Evolutionary conservation across 176 grass and related monocot genomes (phyloP).

Genomic region (Urochloa ruziziensis): DNA sequence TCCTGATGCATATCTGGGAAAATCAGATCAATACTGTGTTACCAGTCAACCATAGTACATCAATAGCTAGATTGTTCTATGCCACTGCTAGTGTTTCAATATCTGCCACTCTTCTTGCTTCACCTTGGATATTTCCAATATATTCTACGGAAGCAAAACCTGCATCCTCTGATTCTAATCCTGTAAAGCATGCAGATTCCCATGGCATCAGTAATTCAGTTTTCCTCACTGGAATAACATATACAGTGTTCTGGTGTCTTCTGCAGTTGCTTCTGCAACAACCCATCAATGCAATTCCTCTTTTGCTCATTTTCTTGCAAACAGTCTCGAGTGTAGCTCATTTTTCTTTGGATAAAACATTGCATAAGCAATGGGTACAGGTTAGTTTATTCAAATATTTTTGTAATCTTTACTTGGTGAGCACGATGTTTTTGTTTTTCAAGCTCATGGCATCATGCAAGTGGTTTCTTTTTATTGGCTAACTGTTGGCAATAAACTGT

Average conservation of each 20-base stretch:
- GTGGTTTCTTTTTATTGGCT: constrained; percentile 22
- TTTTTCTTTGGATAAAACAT: constrained; percentile 58
- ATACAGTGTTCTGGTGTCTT: constrained; percentile 75
- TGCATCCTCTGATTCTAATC: constrained; percentile 6
- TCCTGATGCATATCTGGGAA: constrained; percentile 65
- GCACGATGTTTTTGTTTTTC: not conserved
- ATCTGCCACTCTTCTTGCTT: constrained; percentile 40
- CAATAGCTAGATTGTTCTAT: constrained; percentile 68
- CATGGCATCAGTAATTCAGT: constrained; percentile 49
- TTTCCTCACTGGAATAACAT: constrained; percentile 76
- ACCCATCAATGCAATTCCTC: constrained; percentile 74
- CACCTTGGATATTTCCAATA: constrained; percentile 66
- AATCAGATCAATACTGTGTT: constrained; percentile 36
- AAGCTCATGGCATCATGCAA: not conserved
- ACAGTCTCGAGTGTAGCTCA: constrained; percentile 47
- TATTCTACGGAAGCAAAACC: constrained; percentile 23
- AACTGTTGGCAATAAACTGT: not conserved
- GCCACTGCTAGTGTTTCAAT: constrained; percentile 40
- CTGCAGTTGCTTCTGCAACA: constrained; percentile 88
- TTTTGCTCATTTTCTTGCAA: constrained; percentile 85
- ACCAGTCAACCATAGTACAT: constrained; percentile 48
- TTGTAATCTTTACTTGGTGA: not conserved
- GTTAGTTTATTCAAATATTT: constrained; percentile 45
- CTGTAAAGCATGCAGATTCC: constrained; percentile 3
- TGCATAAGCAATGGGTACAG: constrained; percentile 70